Evolutionary conservation across 1,139 yeast species (phyloP).

Genomic region (Hansenula sp.): DNA sequence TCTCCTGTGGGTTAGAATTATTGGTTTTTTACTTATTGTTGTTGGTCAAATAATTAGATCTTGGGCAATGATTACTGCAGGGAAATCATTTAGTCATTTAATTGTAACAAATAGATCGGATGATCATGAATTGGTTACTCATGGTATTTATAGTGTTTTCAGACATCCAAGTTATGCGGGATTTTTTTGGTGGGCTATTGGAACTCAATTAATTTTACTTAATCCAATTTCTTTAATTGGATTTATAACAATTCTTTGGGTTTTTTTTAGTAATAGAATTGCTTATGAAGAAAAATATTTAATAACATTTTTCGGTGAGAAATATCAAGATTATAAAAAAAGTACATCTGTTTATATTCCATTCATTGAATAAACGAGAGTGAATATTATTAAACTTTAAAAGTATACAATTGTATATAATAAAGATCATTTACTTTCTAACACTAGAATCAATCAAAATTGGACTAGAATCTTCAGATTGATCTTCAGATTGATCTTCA

Average conservation of each 20-base stretch:
- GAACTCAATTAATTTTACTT: conserved; percentile 66
- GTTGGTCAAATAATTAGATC: conserved; percentile 69
- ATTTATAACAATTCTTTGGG: conserved; percentile 49
- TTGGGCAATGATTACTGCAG: conserved; percentile 83
- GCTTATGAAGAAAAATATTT: conserved; percentile 63
- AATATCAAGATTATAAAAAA: conserved; percentile 51
- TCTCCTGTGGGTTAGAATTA: conserved; percentile 11
- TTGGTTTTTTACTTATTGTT: conserved; percentile 46
- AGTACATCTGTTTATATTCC: conserved; percentile 61
- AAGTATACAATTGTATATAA: no score
- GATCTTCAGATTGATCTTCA: neutral
- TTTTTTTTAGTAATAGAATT: conserved; percentile 67
- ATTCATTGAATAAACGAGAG: conserved; percentile 33
- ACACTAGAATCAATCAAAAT: no score
- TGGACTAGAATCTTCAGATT: neutral
- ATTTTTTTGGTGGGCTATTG: conserved; percentile 91
- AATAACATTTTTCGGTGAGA: conserved; percentile 62
- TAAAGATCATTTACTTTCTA: no score
- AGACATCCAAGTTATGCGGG: conserved; percentile 94
- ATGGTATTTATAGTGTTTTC: conserved; percentile 60
- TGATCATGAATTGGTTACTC: conserved; percentile 63
- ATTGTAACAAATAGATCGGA: conserved; percentile 50
- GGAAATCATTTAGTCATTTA: conserved; percentile 80
- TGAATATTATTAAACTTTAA: no score
- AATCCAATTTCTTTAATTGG: conserved; percentile 54